Base-by-base conservation (phyloP, 2,329 filamentous ascomycete species). In the Fusarium nanum region DNA sequence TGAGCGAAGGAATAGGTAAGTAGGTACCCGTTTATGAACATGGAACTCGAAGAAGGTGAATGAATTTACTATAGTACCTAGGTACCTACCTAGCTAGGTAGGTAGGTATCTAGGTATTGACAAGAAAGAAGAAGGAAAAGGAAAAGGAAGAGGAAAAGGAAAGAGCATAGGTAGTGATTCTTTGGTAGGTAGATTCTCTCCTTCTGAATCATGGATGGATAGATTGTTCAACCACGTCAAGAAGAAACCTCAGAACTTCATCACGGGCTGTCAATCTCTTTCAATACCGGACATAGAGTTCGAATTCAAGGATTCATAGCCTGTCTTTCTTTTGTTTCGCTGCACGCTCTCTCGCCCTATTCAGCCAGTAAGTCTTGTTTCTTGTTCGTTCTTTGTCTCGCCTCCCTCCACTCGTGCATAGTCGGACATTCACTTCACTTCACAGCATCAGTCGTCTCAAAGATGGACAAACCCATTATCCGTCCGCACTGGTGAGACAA, bases 391-490 rank as follows among this genome's bases (percentile, higher is more conserved):
- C 48, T 56, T 44, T 45, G 67, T 52, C 57, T 64, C 57, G 49
- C 57, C 49, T 64, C 56, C 50, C 49, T 64, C 56, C 47, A 55
- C 67, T 52, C 45, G 54, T 62, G 46, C 40, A 37, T 52, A 52
- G 60, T 47, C 30, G n/a, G 48, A 64, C 59, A 60, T 64, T 68
- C 60, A 60, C 59, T 40, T 52, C 30, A 23, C 28, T 28, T 28
- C 28, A 28, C 27, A 10, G 10, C 27, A 27, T 34, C 60, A 46
- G 49, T 32, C 50, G 34, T 49, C 37, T 55, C 34, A 68, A 57
- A 68, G 47, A 47, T 62, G 42, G 52, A 70, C 41, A 60, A 65
- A 28, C 52, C 54, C 32, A 64, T 71, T 70, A 59, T 70, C 48
- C 32, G 56, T 27, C 23, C 45, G 48, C 54, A 50, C 46, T 41